These are phyloP conservation scores for Jimgerdemannia lactiflua DNA, from an alignment of 192 early-diverging fungal genomes.

Conservation along the genomic window DNA sequence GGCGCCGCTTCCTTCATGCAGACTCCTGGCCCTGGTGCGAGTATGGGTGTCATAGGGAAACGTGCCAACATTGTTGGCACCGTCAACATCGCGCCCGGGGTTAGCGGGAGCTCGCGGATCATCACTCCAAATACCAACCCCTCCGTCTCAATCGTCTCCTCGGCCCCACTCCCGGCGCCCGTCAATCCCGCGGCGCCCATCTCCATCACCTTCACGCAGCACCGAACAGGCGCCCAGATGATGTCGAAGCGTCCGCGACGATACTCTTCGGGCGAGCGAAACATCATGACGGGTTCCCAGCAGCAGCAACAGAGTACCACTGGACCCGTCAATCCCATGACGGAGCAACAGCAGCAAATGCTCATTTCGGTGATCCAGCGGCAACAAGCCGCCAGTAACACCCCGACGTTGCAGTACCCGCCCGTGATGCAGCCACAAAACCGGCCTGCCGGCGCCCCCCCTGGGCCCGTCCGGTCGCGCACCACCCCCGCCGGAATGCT, in stretches of 20 bases:
- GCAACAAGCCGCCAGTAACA: not conserved
- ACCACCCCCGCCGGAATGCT: not conserved
- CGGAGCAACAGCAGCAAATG: not conserved
- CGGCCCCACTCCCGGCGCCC: not conserved
- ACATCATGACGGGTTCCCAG: not conserved
- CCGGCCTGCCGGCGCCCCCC: no score
- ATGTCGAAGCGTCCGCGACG: not conserved
- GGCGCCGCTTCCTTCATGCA: not conserved
- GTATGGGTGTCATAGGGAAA: not conserved
- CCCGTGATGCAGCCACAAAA: not conserved
- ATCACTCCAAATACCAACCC: not conserved
- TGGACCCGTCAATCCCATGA: not conserved
- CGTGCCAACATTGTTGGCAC: slow-evolving; percentile 3
- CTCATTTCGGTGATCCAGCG: not conserved
- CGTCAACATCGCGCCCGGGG: not conserved
- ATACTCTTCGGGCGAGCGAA: not conserved
- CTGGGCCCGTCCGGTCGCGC: not conserved
- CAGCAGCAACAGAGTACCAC: not conserved
- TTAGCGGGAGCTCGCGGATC: not conserved
- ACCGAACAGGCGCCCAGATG: not conserved
- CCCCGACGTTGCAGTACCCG: not conserved
- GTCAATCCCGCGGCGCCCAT: not conserved
- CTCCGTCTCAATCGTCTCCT: not conserved
- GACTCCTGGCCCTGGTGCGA: not conserved
- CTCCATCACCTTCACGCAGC: not conserved